Percentiles rank a stretch among this genome's conserved stretches.
Evolutionary conservation across 2,329 filamentous ascomycete genomes (phyloP).

Genomic region (Venturia oleaginea): DNA sequence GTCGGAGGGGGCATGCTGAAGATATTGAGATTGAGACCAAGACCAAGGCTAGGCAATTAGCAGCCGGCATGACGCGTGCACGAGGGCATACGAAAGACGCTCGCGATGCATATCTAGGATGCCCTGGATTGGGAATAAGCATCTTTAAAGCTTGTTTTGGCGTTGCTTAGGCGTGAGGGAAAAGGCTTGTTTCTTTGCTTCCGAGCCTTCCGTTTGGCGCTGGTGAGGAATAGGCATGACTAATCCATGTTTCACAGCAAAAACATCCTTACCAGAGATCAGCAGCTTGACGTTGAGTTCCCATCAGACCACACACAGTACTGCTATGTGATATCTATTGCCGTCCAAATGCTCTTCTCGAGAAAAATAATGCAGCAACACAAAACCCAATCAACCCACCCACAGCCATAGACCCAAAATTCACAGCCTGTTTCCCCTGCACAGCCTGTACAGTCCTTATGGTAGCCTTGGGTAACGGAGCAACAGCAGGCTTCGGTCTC

Average conservation of each 20-base stretch:
- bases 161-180: background rate
- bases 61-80: background rate
- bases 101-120: background rate
- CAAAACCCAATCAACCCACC: conserved; percentile 2
- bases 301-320: background rate
- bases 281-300: no score
- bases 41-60: background rate
- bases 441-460: background rate
- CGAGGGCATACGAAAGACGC: background rate
- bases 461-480: background rate
- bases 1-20: background rate
- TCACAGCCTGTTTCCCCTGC: background rate
- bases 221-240: background rate
- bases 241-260: background rate
- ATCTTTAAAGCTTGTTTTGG: background rate
- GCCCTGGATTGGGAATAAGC: background rate
- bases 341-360: background rate
- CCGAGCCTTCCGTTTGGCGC: background rate
- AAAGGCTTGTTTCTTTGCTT: background rate
- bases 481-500: conserved; percentile 1
- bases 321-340: background rate
- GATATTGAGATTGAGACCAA: background rate
- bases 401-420: background rate
- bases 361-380: background rate
- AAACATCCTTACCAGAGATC: no score